These are phyloP conservation scores for Backusella tarrabulga DNA, from an alignment of 192 early-diverging fungal genomes.

Conservation along the genomic window DNA sequence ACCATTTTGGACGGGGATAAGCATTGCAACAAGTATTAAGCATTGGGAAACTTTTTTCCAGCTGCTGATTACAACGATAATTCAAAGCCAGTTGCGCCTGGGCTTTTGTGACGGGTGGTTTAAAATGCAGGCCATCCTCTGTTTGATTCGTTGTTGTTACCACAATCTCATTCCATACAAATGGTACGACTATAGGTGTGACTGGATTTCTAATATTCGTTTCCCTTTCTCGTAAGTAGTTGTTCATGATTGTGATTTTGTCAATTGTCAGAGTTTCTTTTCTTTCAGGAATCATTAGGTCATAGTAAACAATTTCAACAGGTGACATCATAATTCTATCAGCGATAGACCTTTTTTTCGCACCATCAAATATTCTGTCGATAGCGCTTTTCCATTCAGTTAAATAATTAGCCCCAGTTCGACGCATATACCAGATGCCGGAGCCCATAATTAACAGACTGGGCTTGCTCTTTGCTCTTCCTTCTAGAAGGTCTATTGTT, in stretches of 20 bases:
- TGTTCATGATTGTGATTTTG: conserved; percentile 52
- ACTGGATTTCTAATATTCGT: conserved; percentile 16
- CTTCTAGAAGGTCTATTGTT: conserved; percentile 27
- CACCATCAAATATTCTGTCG: conserved; percentile 33
- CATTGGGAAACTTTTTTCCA: conserved; percentile 47
- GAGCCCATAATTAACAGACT: conserved; percentile 48
- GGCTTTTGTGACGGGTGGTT: conserved; percentile 38
- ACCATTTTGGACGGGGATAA: conserved; percentile 49
- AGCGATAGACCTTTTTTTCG: conserved; percentile 32
- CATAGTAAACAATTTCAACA: conserved; percentile 43
- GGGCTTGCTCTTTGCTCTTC: conserved; percentile 18
- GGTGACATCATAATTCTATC: conserved; percentile 33
- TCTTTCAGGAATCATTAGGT: conserved; percentile 46
- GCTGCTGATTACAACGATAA: conserved; percentile 54
- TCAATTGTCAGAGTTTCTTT: conserved; percentile 39
- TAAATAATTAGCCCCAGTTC: conserved; percentile 42
- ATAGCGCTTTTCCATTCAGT: conserved; percentile 45
- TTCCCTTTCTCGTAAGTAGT: conserved; percentile 40
- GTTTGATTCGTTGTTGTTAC: conserved; percentile 41
- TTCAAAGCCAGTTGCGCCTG: conserved; percentile 62
- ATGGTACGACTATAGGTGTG: conserved; percentile 42
- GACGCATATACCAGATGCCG: conserved; percentile 68
- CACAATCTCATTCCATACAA: conserved; percentile 50
- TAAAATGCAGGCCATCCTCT: conserved; percentile 71
- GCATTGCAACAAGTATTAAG: conserved; percentile 58